phyloP scores from a whole-genome alignment of 495 filamentous ascomycete species.

The Neurospora pannonica region DNA sequence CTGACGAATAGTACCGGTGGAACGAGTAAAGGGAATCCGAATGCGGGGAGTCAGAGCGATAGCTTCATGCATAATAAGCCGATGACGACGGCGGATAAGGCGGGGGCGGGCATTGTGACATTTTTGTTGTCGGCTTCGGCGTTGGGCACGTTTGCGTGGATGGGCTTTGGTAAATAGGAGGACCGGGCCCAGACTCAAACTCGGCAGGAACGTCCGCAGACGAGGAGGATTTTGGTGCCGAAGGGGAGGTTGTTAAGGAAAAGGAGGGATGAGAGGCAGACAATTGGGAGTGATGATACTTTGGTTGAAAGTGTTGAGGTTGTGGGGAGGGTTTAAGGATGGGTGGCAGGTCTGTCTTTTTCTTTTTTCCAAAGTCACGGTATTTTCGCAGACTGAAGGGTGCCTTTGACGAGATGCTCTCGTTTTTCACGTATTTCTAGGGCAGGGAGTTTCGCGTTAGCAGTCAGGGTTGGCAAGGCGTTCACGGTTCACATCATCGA shows the following conservation, averaged over 20 bases:
- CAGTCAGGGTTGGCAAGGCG: neutral
- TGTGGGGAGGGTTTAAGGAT: neutral
- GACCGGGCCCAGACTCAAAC: neutral
- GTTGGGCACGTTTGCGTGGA: conserved; percentile 36
- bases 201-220: neutral
- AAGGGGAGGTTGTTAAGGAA: neutral
- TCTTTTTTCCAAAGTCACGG: neutral
- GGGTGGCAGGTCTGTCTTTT: neutral
- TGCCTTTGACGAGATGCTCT: neutral
- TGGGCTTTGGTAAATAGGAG: conserved; percentile 28
- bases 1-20: conserved; percentile 52
- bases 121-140: conserved; percentile 30
- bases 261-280: neutral
- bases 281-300: neutral
- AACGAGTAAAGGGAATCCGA: conserved; percentile 53
- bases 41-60: conserved; percentile 39
- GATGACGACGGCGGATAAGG: conserved; percentile 51
- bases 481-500: neutral
- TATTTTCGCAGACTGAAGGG: neutral
- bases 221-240: neutral
- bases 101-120: conserved; percentile 58
- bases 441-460: neutral
- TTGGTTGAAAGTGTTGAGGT: neutral
- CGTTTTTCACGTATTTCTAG: neutral
- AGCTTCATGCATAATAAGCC: conserved; percentile 11